Percentiles rank a stretch among this genome's conserved stretches.
These are phyloP conservation scores for Calonectria henricotiae DNA, from an alignment of 2,329 filamentous ascomycete genomes.

Conservation along the genomic window DNA sequence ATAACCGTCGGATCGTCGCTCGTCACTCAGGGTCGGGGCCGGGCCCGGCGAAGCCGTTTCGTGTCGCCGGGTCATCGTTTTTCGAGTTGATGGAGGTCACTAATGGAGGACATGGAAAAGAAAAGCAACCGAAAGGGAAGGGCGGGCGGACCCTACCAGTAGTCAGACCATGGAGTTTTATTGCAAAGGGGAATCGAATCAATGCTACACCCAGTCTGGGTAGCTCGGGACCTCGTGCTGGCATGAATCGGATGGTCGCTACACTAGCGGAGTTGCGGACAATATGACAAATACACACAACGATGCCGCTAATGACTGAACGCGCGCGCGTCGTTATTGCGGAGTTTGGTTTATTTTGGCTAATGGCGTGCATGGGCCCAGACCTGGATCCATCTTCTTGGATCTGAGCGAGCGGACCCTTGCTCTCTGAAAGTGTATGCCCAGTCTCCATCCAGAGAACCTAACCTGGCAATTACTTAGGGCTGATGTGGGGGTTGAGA, in stretches of 20 bases:
- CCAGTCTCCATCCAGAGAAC: background rate
- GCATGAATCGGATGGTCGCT: conserved; percentile 1
- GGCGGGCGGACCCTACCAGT: background rate
- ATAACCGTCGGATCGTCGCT: conserved; percentile 36
- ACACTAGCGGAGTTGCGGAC: conserved; percentile 20
- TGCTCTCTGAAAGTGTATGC: background rate
- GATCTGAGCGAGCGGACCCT: background rate
- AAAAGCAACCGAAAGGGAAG: background rate
- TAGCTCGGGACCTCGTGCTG: conserved; percentile 14
- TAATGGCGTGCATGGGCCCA: background rate
- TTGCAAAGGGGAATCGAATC: background rate
- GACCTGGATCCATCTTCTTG: conserved; percentile 5
- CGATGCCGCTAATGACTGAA: conserved; percentile 1
- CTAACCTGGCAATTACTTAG: background rate
- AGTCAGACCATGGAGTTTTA: background rate
- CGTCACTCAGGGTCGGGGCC: background rate
- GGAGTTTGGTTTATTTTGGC: conserved; percentile 6
- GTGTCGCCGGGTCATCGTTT: conserved; percentile 6
- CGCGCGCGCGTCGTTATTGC: background rate
- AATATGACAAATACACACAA: conserved; percentile 21
- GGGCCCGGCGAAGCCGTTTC: conserved; percentile 1
- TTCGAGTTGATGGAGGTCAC: background rate
- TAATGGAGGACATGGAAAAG: background rate
- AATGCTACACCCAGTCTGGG: background rate
- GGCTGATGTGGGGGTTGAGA: conserved; percentile 3